Conservation (phyloP, 1,139 yeast genomes). For the Yamadazyma atlantica region DNA sequence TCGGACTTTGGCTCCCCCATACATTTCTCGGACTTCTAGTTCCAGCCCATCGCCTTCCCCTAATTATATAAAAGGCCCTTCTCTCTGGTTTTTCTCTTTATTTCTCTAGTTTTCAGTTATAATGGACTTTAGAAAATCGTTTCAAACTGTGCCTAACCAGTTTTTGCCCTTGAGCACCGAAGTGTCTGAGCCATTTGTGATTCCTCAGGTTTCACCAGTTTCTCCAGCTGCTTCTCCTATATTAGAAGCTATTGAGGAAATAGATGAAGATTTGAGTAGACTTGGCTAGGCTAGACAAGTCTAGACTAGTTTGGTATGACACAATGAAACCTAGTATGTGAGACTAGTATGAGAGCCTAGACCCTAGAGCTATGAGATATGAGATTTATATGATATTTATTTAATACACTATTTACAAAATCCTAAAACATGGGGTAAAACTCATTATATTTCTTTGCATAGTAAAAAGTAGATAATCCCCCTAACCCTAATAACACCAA, state of each 20-base stretch:
- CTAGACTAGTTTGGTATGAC: too few species aligned
- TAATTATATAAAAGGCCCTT: background rate
- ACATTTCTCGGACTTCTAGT: too few species aligned
- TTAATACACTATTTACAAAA: slow-evolving; percentile 1
- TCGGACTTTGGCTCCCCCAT: too few species aligned
- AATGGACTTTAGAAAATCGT: slow-evolving; percentile 16
- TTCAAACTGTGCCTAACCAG: slow-evolving; percentile 14
- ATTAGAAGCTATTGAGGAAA: slow-evolving; percentile 19
- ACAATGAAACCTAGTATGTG: too few species aligned
- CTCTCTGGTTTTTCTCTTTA: too few species aligned
- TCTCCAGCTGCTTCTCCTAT: slow-evolving; percentile 55
- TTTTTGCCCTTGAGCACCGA: slow-evolving; percentile 59
- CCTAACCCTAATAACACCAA: slow-evolving; percentile 65
- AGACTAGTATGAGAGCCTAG: too few species aligned
- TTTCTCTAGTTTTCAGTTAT: background rate
- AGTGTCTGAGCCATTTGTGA: slow-evolving; percentile 59
- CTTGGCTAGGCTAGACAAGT: too few species aligned
- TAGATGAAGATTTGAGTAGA: too few species aligned
- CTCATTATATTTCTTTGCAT: slow-evolving; percentile 68
- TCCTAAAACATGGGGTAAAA: slow-evolving; percentile 45
- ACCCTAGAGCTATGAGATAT: too few species aligned
- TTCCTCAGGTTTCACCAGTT: slow-evolving; percentile 64
- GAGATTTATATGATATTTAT: slow-evolving; percentile 1
- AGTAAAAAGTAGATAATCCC: slow-evolving; percentile 63
- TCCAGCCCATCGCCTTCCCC: too few species aligned